Percentiles rank a stretch among this genome's conserved stretches.
Evolutionary conservation across 768 basidiomycete species (phyloP).

Genomic region (Suillus plorans): DNA sequence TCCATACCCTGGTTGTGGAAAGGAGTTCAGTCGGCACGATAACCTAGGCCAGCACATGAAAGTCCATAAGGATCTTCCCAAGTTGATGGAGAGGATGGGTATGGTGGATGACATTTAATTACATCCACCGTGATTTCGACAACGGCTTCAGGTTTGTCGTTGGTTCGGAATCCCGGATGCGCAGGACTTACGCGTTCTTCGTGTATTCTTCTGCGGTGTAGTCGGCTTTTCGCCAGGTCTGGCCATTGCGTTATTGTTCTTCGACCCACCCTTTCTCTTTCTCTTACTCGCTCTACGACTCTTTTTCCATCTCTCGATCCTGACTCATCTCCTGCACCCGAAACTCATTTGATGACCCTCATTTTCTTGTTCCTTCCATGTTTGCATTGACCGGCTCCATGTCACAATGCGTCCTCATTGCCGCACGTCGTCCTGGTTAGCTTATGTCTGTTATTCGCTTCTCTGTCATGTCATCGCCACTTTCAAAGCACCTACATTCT

Average conservation of each 20-base stretch:
- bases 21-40: conserved; percentile 85
- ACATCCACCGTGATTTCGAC: background rate
- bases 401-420: background rate
- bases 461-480: background rate
- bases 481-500: background rate
- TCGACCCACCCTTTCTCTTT: background rate
- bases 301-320: background rate
- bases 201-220: background rate
- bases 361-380: background rate
- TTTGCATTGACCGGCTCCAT: background rate
- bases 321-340: background rate
- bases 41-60: conserved; percentile 89
- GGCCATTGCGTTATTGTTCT: background rate
- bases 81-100: conserved; percentile 23
- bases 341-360: background rate
- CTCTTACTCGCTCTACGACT: background rate
- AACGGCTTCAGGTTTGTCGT: background rate
- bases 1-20: conserved; percentile 75
- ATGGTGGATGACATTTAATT: conserved; percentile 1
- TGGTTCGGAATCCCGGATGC: background rate
- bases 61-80: conserved; percentile 56
- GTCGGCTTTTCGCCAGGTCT: background rate
- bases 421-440: background rate
- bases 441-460: background rate
- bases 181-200: background rate